Evolutionary conservation across 2,329 filamentous ascomycete species (phyloP).

Genomic region (Neofusicoccum umdonicola): DNA sequence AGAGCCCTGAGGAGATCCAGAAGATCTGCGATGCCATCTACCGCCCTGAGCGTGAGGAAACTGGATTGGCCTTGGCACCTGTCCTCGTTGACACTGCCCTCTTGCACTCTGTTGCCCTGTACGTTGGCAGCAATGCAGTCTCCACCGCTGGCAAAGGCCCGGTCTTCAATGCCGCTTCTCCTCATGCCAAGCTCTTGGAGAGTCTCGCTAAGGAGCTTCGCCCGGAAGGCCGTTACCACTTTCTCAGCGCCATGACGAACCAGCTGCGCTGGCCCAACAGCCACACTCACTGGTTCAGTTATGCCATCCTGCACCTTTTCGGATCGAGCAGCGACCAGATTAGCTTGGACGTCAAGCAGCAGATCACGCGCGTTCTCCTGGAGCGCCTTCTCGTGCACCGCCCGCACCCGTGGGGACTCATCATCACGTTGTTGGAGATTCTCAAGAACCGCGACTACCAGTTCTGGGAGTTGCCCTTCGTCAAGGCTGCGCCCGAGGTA

Average conservation of each 20-base stretch:
- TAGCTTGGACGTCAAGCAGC: slow-evolving; percentile 80
- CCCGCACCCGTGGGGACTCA: slow-evolving; percentile 93
- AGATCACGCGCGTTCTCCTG: slow-evolving; percentile 82
- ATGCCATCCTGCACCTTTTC: slow-evolving; percentile 80
- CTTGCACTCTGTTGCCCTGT: slow-evolving; percentile 79
- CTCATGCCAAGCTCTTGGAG: slow-evolving; percentile 70
- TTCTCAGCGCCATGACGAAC: slow-evolving; percentile 82
- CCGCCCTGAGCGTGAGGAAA: slow-evolving; percentile 56
- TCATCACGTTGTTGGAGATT: slow-evolving; percentile 83
- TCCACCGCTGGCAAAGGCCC: slow-evolving; percentile 58
- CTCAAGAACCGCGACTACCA: slow-evolving; percentile 86
- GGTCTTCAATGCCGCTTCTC: slow-evolving; percentile 62
- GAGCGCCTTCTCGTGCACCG: slow-evolving; percentile 86
- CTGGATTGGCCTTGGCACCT: slow-evolving; percentile 64
- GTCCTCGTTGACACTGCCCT: slow-evolving; percentile 68
- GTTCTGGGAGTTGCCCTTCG: slow-evolving; percentile 90
- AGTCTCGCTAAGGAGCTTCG: slow-evolving; percentile 72
- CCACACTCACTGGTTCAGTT: slow-evolving; percentile 90
- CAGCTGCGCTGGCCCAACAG: slow-evolving; percentile 88
- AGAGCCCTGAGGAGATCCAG: slow-evolving; percentile 70
- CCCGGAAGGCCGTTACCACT: slow-evolving; percentile 77
- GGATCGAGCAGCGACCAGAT: slow-evolving; percentile 57
- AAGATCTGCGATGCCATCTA: slow-evolving; percentile 73
- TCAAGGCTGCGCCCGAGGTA: slow-evolving; percentile 87
- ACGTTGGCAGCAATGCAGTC: slow-evolving; percentile 73